phyloP scores from a whole-genome alignment of 2,329 filamentous ascomycete species.

The Hirsutella rhossiliensis region DNA sequence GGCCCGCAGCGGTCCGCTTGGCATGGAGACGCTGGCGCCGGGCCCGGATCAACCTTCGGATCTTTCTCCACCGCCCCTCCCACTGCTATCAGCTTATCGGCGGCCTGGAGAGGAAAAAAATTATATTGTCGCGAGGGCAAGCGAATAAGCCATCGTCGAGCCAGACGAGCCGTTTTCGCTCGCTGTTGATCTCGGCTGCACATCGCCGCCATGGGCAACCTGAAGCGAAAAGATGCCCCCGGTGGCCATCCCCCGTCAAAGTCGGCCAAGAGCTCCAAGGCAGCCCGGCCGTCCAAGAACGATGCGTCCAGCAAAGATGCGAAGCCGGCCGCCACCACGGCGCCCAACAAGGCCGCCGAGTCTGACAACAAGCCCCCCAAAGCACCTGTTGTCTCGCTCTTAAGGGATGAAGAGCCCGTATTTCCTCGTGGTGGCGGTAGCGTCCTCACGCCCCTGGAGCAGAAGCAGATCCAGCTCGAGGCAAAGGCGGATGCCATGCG shows the following conservation, averaged over 20 bases:
- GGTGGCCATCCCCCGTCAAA: conserved; percentile 37
- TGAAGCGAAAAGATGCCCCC: conserved; percentile 47
- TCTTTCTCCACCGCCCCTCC: neutral
- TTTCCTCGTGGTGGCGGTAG: conserved; percentile 91
- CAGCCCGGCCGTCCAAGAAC: conserved; percentile 36
- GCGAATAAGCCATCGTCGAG: conserved; percentile 1
- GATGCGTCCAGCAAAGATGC: conserved; percentile 17
- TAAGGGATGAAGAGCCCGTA: conserved; percentile 71
- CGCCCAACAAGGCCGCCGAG: conserved; percentile 12
- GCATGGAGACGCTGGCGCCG: too few relatives aligned
- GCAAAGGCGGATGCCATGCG: conserved; percentile 86
- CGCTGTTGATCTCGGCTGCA: conserved; percentile 7
- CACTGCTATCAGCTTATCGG: neutral
- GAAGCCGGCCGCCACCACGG: conserved; percentile 8
- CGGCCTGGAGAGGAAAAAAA: neutral
- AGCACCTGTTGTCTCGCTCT: conserved; percentile 28
- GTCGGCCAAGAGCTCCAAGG: conserved; percentile 31
- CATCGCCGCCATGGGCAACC: conserved; percentile 34
- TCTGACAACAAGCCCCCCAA: conserved; percentile 16
- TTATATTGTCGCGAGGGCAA: conserved; percentile 1
- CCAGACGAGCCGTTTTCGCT: neutral
- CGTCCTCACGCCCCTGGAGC: conserved; percentile 81
- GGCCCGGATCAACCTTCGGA: too few relatives aligned
- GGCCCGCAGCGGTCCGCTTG: neutral
- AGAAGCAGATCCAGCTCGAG: conserved; percentile 91